phyloP scores from a whole-genome alignment of 2,329 filamentous ascomycete species.

The Coleophoma cylindrospora region DNA sequence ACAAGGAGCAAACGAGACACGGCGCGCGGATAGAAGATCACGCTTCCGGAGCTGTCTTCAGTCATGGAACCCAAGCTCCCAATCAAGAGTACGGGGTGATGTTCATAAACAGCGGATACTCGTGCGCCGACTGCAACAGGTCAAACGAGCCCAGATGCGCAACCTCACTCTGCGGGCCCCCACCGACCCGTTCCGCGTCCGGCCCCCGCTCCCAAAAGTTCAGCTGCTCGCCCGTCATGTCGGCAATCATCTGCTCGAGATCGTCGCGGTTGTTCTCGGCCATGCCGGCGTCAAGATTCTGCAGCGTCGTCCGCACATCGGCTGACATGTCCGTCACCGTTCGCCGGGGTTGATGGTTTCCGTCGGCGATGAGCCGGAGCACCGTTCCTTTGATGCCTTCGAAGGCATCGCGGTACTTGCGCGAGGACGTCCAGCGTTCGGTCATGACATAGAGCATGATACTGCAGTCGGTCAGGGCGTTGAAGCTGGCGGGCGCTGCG shows the following conservation, averaged over 20 bases:
- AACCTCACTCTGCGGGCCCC: too few relatives aligned
- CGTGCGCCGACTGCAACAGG: too few relatives aligned
- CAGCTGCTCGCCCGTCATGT: conserved; percentile 8
- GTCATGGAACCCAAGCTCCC: too few relatives aligned
- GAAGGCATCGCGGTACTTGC: not conserved
- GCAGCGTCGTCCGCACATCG: not conserved
- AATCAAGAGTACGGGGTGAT: too few relatives aligned
- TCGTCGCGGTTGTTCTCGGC: conserved; percentile 3
- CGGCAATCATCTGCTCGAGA: conserved; percentile 8
- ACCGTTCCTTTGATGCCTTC: not conserved
- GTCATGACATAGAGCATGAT: not conserved
- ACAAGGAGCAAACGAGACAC: too few relatives aligned
- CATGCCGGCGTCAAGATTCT: not conserved
- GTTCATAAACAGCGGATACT: too few relatives aligned
- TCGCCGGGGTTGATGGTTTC: not conserved
- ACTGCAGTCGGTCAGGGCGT: not conserved
- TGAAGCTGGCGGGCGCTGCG: not conserved
- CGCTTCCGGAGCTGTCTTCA: too few relatives aligned
- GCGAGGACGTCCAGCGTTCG: not conserved
- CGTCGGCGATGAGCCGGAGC: not conserved
- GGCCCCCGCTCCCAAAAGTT: conserved; percentile 3
- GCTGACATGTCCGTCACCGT: not conserved
- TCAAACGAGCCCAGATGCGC: too few relatives aligned
- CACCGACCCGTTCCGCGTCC: too few relatives aligned
- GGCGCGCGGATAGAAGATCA: too few relatives aligned